Evolutionary conservation across 805 yeast genomes (phyloP), one percentile per base, ranked within the genome.

Genomic region (Schwanniomyces pseudopolymorphus): DNA sequence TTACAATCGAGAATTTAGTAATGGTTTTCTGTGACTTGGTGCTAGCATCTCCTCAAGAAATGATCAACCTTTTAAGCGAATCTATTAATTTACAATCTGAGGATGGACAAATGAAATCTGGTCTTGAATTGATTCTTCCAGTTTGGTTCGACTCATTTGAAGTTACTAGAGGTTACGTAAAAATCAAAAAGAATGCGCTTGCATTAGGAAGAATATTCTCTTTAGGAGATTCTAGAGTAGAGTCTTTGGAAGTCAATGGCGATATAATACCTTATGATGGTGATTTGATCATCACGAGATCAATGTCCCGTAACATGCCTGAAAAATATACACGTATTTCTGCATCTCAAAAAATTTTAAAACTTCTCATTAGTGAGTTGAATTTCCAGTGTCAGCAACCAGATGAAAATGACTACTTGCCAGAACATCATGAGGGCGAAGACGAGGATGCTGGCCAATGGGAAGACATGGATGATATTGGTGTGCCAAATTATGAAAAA

Each of bases 141-240:
- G 84, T 87, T 43, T 94, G 98, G 98, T 77, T 92, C 41, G 81
- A 80, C 21, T 78, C 89, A 2, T 91, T 89, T 64, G 92, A 88
- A 55, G 81, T 85, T 1, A 79, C 91, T 33, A 75, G 92, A 49
- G 97, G 97, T 0, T 83, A 77, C 46, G 87, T 83, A 22, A 81
- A 81, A 47, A 89, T 91, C 41, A 75, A 79, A 50, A 81, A 73
- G 38, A 81, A 80, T 56, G 77, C 87, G n/a, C 60, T 78, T 24
- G 96, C 97, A 0, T 72, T 94, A 35, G 83, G 82, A 26, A 79
- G 79, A 45, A 69, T 94, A 0, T 89, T 75, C 56, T 70, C 79
- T 24, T 65, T 85, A n/a, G 69, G 76, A 16, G 88, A 85, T 48
- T 59, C 69, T 1, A 66, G 83, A 8, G 61, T 90, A 2, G 72